Percentiles rank a stretch among this genome's conserved stretches.
phyloP scores from a whole-genome alignment of 2,329 filamentous ascomycete genomes.

The Sclerotinia subarctica region DNA sequence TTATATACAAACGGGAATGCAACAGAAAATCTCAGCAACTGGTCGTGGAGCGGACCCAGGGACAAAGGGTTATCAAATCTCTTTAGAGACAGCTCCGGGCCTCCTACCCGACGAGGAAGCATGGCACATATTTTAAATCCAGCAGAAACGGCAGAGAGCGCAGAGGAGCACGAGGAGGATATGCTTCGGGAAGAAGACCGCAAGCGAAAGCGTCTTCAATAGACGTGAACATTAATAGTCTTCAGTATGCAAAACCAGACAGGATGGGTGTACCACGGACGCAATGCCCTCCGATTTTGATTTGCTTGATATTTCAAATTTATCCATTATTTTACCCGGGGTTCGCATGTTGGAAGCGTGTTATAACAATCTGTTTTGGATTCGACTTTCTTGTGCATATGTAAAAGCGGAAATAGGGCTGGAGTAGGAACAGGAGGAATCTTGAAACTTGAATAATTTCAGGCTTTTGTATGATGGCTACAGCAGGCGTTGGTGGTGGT shows the following conservation, averaged over 20 bases:
- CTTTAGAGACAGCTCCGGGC: conserved; percentile 48
- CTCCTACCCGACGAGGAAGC: conserved; percentile 64
- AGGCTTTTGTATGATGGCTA: conserved; percentile 5
- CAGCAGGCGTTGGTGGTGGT: conserved; percentile 1
- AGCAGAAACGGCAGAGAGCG: conserved; percentile 62
- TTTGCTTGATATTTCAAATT: neutral
- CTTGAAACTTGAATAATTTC: conserved; percentile 1
- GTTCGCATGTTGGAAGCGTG: neutral
- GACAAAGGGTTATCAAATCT: conserved; percentile 34
- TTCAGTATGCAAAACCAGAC: neutral
- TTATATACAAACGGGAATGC: conserved; percentile 33
- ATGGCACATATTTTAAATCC: conserved; percentile 73
- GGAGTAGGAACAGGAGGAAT: neutral
- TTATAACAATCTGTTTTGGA: neutral
- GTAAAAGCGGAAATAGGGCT: neutral
- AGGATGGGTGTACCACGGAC: neutral
- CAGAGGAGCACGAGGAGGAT: conserved; percentile 64
- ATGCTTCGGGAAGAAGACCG: conserved; percentile 51
- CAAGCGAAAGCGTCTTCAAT: conserved; percentile 56
- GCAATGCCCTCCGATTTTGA: neutral
- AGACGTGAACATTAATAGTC: neutral
- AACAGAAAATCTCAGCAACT: conserved; percentile 36
- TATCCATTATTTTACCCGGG: neutral
- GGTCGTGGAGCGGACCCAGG: conserved; percentile 37
- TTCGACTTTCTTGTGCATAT: neutral